phyloP scores from a whole-genome alignment of 2,329 filamentous ascomycete genomes.

The Orbilia quercus region DNA sequence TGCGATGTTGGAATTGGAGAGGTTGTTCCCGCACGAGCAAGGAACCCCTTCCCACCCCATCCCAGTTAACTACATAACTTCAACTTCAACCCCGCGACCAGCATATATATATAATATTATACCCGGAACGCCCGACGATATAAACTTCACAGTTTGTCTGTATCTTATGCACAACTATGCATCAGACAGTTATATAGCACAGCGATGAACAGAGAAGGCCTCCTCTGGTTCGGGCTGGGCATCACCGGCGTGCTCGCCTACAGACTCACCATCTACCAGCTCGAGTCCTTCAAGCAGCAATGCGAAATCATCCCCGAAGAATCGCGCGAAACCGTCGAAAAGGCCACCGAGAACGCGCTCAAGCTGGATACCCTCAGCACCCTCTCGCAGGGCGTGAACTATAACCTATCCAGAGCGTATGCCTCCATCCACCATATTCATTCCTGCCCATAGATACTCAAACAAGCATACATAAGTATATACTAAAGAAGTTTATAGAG shows the following conservation, averaged over 20 bases:
- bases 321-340: slow-evolving; percentile 49
- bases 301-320: slow-evolving; percentile 52
- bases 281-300: slow-evolving; percentile 47
- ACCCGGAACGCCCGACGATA: not conserved
- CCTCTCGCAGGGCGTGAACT: slow-evolving; percentile 43
- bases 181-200: not conserved
- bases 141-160: not conserved
- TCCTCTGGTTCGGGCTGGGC: slow-evolving; percentile 47
- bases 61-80: slow-evolving; percentile 11
- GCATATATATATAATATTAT: not conserved
- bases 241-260: slow-evolving; percentile 45
- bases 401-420: slow-evolving; percentile 54
- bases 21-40: slow-evolving; percentile 7
- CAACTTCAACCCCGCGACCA: slow-evolving; percentile 7
- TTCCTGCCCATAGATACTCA: slow-evolving; percentile 10
- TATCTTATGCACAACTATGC: not conserved
- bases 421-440: not conserved
- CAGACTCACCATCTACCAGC: slow-evolving; percentile 44
- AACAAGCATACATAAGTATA: slow-evolving; percentile 15
- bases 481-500: slow-evolving; percentile 13
- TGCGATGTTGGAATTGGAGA: slow-evolving; percentile 3
- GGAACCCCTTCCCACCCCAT: not conserved
- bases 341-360: slow-evolving; percentile 51
- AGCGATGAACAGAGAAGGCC: slow-evolving; percentile 28
- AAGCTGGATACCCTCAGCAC: slow-evolving; percentile 47